phyloP scores from a whole-genome alignment of 768 basidiomycete genomes.

The Phanerochaete sordida region DNA sequence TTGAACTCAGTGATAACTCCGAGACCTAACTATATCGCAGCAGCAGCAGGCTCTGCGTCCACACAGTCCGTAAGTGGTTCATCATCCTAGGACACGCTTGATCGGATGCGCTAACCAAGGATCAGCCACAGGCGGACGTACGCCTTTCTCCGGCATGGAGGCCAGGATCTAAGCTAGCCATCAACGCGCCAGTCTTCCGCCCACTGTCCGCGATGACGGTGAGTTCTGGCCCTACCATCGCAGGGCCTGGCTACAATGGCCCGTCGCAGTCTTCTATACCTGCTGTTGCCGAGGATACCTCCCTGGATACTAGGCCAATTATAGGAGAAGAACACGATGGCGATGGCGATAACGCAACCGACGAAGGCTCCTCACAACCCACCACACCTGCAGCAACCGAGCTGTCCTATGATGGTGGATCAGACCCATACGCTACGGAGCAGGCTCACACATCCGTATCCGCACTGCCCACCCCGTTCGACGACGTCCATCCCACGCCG shows the following conservation, averaged over 20 bases:
- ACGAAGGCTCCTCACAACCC: not conserved
- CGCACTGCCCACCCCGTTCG: not conserved
- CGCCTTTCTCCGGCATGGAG: slow-evolving; percentile 1
- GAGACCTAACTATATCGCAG: not conserved
- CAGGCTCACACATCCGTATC: not conserved
- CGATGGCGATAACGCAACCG: not conserved
- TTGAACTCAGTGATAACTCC: too few relatives aligned
- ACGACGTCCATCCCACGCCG: not conserved
- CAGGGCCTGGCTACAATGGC: not conserved
- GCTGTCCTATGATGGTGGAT: not conserved
- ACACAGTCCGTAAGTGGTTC: not conserved
- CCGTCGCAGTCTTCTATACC: not conserved
- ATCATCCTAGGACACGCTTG: not conserved
- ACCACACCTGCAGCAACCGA: not conserved
- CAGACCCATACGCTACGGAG: not conserved
- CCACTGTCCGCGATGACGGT: not conserved
- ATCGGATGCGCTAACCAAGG: not conserved
- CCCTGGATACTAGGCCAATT: not conserved
- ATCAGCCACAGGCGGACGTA: not conserved
- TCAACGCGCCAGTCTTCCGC: not conserved
- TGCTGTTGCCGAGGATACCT: not conserved
- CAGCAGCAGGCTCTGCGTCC: not conserved
- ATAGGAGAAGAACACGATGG: not conserved
- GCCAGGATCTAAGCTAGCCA: not conserved
- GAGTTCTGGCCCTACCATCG: not conserved